Evolutionary conservation across 1,284 basidiomycete genomes (phyloP).

Genomic region (Trametes pubescens): DNA sequence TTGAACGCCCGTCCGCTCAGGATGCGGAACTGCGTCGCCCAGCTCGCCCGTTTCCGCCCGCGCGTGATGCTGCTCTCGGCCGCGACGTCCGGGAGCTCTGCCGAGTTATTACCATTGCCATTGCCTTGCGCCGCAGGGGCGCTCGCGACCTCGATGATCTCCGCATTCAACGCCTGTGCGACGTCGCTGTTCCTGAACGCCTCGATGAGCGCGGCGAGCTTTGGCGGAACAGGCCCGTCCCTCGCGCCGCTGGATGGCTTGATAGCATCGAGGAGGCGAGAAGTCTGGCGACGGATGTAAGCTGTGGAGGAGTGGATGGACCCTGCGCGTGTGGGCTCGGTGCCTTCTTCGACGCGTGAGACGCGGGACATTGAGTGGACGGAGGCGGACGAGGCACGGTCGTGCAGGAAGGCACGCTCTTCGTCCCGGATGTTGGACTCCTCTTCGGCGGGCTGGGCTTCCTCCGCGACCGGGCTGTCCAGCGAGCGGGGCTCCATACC

Average conservation of each 20-base stretch:
- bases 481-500: conserved; percentile 54
- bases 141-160: conserved; percentile 57
- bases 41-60: conserved; percentile 86
- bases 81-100: conserved; percentile 68
- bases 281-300: conserved; percentile 79
- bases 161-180: conserved; percentile 66
- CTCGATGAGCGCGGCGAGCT: conserved; percentile 78
- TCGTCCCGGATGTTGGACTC: conserved; percentile 63
- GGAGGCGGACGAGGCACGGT: conserved; percentile 46
- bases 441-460: conserved; percentile 40
- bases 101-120: conserved; percentile 43
- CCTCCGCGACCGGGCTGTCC: conserved; percentile 48
- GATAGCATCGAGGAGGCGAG: conserved; percentile 77
- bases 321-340: conserved; percentile 58
- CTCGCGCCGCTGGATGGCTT: conserved; percentile 48
- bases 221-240: conserved; percentile 61
- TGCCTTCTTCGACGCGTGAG: conserved; percentile 45
- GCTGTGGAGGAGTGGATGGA: conserved; percentile 57
- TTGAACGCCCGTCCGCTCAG: conserved; percentile 97
- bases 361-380: conserved; percentile 42
- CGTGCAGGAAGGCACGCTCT: conserved; percentile 56
- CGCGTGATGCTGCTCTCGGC: conserved; percentile 73
- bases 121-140: conserved; percentile 37
- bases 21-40: conserved; percentile 91
- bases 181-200: conserved; percentile 77